phyloP scores from a whole-genome alignment of 192 early-diverging fungal species.

The Rhizoclosmatium globosum region DNA sequence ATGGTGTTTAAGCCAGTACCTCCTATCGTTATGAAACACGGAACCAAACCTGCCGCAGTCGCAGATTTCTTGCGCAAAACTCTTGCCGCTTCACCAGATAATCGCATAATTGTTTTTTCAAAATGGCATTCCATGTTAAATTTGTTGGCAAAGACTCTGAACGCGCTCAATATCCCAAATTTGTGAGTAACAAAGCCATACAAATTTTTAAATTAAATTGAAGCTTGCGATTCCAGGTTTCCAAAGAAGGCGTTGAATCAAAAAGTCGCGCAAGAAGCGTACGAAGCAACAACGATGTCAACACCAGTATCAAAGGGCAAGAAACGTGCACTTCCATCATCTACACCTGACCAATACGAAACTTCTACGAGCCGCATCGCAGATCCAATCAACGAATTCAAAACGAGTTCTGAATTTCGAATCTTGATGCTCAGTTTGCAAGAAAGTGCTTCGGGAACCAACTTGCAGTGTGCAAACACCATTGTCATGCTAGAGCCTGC shows the following conservation, averaged over 20 bases:
- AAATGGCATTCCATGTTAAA: constrained; percentile 35
- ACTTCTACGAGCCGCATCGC: not conserved
- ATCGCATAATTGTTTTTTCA: constrained; percentile 31
- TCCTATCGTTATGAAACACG: constrained; percentile 27
- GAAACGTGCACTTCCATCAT: not conserved
- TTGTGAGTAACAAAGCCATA: not conserved
- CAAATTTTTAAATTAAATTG: not conserved
- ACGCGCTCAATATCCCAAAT: constrained; percentile 13
- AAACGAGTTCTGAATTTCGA: constrained; percentile 12
- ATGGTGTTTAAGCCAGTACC: constrained; percentile 19
- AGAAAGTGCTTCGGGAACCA: constrained; percentile 30
- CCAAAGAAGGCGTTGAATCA: constrained; percentile 7
- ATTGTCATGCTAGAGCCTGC: constrained; percentile 33
- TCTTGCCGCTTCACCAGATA: constrained; percentile 23
- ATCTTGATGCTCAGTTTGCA: constrained; percentile 28
- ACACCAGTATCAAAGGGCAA: not conserved
- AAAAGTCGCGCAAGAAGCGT: not conserved
- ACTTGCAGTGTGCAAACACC: constrained; percentile 29
- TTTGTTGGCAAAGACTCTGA: constrained; percentile 20
- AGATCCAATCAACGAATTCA: constrained; percentile 26
- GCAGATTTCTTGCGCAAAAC: constrained; percentile 21
- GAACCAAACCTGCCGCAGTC: constrained; percentile 34
- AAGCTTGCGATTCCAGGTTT: constrained; percentile 11
- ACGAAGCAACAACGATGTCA: not conserved
- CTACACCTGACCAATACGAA: not conserved